phyloP scores from a whole-genome alignment of 371 early-diverging fungal genomes.

The Entomophthora muscae region DNA sequence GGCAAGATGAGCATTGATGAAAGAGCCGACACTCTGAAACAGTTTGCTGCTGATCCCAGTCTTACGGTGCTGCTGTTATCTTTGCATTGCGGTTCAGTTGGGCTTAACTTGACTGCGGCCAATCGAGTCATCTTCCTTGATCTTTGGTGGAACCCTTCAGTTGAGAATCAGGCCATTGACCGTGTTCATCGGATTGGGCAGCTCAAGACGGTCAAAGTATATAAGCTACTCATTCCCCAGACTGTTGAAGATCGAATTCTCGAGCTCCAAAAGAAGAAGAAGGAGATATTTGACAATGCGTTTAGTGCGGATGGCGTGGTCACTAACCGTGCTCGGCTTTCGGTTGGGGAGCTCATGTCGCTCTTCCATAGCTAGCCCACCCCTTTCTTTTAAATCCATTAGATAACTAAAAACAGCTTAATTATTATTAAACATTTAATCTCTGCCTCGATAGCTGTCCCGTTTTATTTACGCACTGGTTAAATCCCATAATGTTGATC shows the following conservation, averaged over 20 bases:
- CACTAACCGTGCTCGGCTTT: neutral
- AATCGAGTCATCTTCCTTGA: constrained; percentile 19
- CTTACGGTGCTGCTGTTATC: constrained; percentile 57
- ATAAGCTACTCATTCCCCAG: neutral
- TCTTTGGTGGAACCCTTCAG: constrained; percentile 38
- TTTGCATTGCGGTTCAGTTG: constrained; percentile 75
- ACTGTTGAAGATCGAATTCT: neutral
- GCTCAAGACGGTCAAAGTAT: neutral
- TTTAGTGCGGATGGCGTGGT: neutral
- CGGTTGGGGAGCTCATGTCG: neutral
- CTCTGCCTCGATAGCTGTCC: no score
- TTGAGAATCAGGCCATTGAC: constrained; percentile 77
- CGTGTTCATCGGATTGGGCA: constrained; percentile 44
- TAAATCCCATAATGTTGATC: no score
- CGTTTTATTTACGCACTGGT: no score
- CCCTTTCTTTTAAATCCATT: no score
- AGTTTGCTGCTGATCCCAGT: constrained; percentile 25
- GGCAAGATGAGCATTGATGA: constrained; percentile 43
- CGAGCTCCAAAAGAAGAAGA: neutral
- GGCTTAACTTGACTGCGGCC: constrained; percentile 71
- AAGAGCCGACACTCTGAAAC: constrained; percentile 32
- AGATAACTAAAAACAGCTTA: no score
- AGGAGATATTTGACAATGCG: neutral
- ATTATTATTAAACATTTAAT: no score
- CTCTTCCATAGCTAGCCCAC: neutral